A percentile compares a stretch with the other conserved stretches of the same genome.
Evolutionary conservation across 2,329 filamentous ascomycete species (phyloP).

Genomic region (Thielaviopsis ethacetica): DNA sequence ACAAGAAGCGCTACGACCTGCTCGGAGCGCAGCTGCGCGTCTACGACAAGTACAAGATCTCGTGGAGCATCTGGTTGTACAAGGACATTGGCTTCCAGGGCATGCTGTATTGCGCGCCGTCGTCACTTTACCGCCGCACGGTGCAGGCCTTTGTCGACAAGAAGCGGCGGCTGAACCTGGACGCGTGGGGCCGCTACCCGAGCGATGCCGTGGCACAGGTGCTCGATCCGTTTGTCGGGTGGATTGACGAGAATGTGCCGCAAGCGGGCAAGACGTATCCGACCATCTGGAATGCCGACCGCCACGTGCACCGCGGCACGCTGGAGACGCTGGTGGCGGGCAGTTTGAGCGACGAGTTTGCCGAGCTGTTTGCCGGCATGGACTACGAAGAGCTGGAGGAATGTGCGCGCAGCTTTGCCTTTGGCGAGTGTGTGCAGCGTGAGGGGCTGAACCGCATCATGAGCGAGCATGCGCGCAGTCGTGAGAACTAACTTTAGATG

Average conservation of each 20-base stretch:
- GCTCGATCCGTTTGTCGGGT: conserved; percentile 23
- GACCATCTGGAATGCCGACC: conserved; percentile 31
- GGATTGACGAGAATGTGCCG: conserved; percentile 27
- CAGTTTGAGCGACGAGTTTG: conserved; percentile 36
- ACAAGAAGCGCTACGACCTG: conserved; percentile 25
- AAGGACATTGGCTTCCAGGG: conserved; percentile 41
- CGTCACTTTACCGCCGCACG: conserved; percentile 32
- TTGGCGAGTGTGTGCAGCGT: conserved; percentile 36
- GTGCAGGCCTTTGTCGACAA: conserved; percentile 37
- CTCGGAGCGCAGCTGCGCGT: conserved; percentile 25
- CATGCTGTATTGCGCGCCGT: conserved; percentile 32
- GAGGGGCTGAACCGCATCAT: conserved; percentile 35
- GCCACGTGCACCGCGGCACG: conserved; percentile 30
- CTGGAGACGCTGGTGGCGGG: conserved; percentile 27
- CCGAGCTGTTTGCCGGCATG: conserved; percentile 35
- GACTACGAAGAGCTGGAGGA: conserved; percentile 35
- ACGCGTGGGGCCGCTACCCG: conserved; percentile 34
- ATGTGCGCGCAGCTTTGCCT: conserved; percentile 32
- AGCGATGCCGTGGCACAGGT: conserved; percentile 19
- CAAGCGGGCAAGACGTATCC: conserved; percentile 30
- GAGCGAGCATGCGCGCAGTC: conserved; percentile 23
- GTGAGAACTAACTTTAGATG: not conserved
- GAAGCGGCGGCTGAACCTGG: conserved; percentile 34
- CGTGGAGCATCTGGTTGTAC: conserved; percentile 45
- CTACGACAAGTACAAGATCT: conserved; percentile 23